phyloP scores from a whole-genome alignment of 768 basidiomycete species.

The Stropharia rugosoannulata region DNA sequence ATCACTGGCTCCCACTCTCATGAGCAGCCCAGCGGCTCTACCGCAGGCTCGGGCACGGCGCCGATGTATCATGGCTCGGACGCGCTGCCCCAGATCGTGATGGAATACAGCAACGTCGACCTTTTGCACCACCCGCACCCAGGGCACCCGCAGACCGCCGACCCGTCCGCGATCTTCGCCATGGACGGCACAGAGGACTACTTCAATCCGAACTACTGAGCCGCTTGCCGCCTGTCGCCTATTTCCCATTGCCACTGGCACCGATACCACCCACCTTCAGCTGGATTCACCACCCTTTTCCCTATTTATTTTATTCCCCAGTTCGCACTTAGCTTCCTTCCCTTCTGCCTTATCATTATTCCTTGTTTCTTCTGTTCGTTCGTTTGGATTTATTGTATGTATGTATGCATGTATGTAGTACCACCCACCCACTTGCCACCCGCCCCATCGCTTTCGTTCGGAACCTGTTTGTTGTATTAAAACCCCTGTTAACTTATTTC shows the following conservation, averaged over 20 bases:
- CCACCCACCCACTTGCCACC: background rate
- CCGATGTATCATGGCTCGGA: too few relatives aligned
- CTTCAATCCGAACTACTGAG: slow-evolving; percentile 17
- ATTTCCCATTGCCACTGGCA: too few relatives aligned
- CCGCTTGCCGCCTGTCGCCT: too few relatives aligned
- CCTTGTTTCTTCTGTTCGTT: background rate
- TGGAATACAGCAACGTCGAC: too few relatives aligned
- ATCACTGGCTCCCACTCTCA: background rate
- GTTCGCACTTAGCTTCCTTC: background rate
- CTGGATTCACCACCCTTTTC: background rate
- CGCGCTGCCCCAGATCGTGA: too few relatives aligned
- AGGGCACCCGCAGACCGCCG: background rate
- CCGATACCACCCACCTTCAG: too few relatives aligned
- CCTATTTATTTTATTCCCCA: background rate
- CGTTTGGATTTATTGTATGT: background rate
- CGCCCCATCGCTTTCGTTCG: background rate
- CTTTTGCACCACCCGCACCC: background rate
- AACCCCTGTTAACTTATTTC: too few relatives aligned
- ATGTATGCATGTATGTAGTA: background rate
- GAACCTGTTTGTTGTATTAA: background rate
- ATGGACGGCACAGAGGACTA: slow-evolving; percentile 26
- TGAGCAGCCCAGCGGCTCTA: background rate
- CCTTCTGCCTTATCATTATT: background rate
- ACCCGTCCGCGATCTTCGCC: slow-evolving; percentile 20
- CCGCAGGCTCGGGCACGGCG: too few relatives aligned